A percentile compares a stretch with the other conserved stretches of the same genome.
Evolutionary conservation across 768 basidiomycete genomes (phyloP).

Genomic region (Termitomyces sp.): DNA sequence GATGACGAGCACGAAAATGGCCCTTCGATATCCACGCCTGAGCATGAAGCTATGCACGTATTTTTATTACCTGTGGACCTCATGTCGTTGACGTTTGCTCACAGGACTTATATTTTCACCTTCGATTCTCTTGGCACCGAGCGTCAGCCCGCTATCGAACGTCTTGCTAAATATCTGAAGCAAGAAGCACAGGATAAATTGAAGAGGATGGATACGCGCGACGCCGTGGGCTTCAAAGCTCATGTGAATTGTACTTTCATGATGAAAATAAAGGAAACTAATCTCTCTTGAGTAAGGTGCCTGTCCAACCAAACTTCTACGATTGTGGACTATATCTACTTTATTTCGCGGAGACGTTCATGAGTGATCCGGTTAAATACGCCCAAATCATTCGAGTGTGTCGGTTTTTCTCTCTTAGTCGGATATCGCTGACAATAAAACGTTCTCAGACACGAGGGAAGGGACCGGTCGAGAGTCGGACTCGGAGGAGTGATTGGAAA

Average conservation of each 20-base stretch:
- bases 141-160: conserved; percentile 63
- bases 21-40: background rate
- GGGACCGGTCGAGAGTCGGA: conserved; percentile 23
- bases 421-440: background rate
- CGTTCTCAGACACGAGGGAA: conserved; percentile 20
- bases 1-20: conserved; percentile 1
- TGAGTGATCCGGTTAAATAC: conserved; percentile 53
- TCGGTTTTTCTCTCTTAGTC: background rate
- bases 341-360: conserved; percentile 78
- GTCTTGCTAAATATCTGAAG: conserved; percentile 61
- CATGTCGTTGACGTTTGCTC: background rate
- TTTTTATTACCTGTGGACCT: background rate
- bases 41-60: conserved; percentile 2
- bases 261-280: background rate
- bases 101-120: conserved; percentile 77
- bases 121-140: conserved; percentile 81
- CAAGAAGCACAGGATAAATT: conserved; percentile 78
- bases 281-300: conserved; percentile 54
- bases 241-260: conserved; percentile 33
- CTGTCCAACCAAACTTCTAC: conserved; percentile 81
- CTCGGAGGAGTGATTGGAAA: conserved; percentile 49
- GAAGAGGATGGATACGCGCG: conserved; percentile 29
- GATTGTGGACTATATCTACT: conserved; percentile 93
- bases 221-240: conserved; percentile 44
- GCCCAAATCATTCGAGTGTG: conserved; percentile 44